These are phyloP conservation scores for Tylopilus felleus DNA, from an alignment of 768 basidiomycete species.

Conservation along the genomic window DNA sequence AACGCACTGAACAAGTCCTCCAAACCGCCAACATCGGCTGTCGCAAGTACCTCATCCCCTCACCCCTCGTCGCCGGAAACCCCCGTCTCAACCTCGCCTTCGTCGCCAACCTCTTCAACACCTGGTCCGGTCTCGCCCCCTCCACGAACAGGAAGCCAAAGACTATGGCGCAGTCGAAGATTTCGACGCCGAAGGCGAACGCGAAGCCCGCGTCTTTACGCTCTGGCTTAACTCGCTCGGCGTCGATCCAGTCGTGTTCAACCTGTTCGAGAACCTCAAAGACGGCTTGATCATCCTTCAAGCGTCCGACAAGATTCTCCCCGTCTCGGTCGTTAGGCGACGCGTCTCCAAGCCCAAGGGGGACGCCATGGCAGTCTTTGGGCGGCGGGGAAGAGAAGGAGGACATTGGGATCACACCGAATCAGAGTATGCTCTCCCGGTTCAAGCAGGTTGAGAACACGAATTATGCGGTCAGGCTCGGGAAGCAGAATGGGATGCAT, in stretches of 20 bases:
- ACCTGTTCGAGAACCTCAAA: constrained; percentile 96
- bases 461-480: constrained; percentile 95
- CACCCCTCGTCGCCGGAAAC: constrained; percentile 89
- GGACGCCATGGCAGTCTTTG: constrained; percentile 39
- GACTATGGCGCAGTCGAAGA: constrained; percentile 80
- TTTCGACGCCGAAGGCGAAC: too few relatives aligned
- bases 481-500: constrained; percentile 89
- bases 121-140: constrained; percentile 91
- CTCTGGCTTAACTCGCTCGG: constrained; percentile 97
- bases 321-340: constrained; percentile 91
- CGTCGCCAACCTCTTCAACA: constrained; percentile 94
- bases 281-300: constrained; percentile 87
- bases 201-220: constrained; percentile 96
- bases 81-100: too few relatives aligned
- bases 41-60: constrained; percentile 90
- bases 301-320: constrained; percentile 94
- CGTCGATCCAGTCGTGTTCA: constrained; percentile 94
- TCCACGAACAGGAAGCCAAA: constrained; percentile 91
- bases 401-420: constrained; percentile 76
- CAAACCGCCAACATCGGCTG: constrained; percentile 93
- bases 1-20: constrained; percentile 25
- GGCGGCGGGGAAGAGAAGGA: too few relatives aligned
- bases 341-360: constrained; percentile 91
- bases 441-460: constrained; percentile 99
- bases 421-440: constrained; percentile 80